Base-by-base conservation (phyloP, 2,329 filamentous ascomycete species). In the Pseudogymnoascus sp. region DNA sequence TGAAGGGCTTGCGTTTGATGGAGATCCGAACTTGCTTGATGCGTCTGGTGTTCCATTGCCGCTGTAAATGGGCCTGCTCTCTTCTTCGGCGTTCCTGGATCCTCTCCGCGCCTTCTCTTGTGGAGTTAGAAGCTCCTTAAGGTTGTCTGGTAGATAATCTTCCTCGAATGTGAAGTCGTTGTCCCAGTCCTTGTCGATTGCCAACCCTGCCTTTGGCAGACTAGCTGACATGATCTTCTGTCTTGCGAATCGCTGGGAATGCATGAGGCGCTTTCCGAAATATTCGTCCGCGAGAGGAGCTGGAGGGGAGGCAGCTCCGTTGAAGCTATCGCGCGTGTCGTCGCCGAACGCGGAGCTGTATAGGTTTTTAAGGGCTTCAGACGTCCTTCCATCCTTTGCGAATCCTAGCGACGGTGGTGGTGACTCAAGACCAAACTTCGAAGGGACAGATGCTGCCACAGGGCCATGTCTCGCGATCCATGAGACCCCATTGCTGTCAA, bases 401-500 rank as follows among this genome's bases (percentile, higher is more conserved):
- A 80, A 80, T 71, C 79, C 82, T 42, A 91, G 81, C 0, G 91
- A 92, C 1, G 88, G 84, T 1, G 91, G 89, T 4, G 92, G 92
- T 7, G 89, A 92, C 61, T 96, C 92, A 68, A 97, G 79, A 12
- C 90, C 90, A 70, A 97, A 97, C 70, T 93, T 91, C 61, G 91
- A 90, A 8, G 94, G 94, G 10, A 97, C 90, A 0, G 93, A 97
- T 0, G 92, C 91, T 6, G 93, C 92, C 75, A 95, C 92, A 0
- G 92, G 91, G 0, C 90, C 94, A 73, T 92, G 92, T 65, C 91
- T 86, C 16, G 93, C 92, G 66, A 91, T 92, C 73, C 93, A 90
- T 10, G 92, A 97, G 62, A 97, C 90, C 60, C 92, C 93, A 71
- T 97, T 94, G 70, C 92, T 96, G 75, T 97, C 94, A 74, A 97